Conservation (phyloP, 306 rosid species). For the Rubus idaeus region DNA sequence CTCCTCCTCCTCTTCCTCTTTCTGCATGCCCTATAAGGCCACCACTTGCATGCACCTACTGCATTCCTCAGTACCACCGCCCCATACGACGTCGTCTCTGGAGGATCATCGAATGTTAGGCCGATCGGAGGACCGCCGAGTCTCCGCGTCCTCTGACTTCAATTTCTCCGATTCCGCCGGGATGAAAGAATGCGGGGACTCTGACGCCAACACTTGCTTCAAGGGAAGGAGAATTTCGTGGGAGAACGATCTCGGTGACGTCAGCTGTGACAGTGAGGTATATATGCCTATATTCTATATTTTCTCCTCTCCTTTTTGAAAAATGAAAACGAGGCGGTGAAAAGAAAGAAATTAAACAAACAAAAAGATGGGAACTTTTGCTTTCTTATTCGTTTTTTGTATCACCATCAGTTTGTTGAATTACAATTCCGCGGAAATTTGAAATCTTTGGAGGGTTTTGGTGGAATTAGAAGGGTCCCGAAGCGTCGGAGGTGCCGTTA, state of each 20-base stretch:
- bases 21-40: slow-evolving; percentile 33
- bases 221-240: slow-evolving; percentile 37
- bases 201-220: slow-evolving; percentile 33
- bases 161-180: slow-evolving; percentile 36
- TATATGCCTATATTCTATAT: no score
- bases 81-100: slow-evolving; percentile 15
- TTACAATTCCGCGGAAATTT: slow-evolving; percentile 14
- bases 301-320: no score
- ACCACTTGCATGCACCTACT: slow-evolving; percentile 25
- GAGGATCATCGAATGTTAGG: slow-evolving; percentile 22
- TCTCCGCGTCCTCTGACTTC: slow-evolving; percentile 20
- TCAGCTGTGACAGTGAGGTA: slow-evolving; percentile 60
- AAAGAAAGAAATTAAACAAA: not conserved
- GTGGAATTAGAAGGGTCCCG: slow-evolving; percentile 49
- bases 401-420: slow-evolving; percentile 10
- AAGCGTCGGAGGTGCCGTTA: slow-evolving; percentile 45
- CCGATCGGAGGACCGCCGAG: slow-evolving; percentile 24
- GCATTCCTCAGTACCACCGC: slow-evolving; percentile 24
- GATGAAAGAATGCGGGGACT: slow-evolving; percentile 19
- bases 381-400: not conserved
- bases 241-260: slow-evolving; percentile 46
- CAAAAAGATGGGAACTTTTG: not conserved
- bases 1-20: slow-evolving; percentile 28
- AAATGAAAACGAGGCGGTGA: no score
- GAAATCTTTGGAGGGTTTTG: slow-evolving; percentile 19